These are phyloP conservation scores for Taphrina communis DNA, from an alignment of 1,139 yeast genomes.

Conservation along the genomic window DNA sequence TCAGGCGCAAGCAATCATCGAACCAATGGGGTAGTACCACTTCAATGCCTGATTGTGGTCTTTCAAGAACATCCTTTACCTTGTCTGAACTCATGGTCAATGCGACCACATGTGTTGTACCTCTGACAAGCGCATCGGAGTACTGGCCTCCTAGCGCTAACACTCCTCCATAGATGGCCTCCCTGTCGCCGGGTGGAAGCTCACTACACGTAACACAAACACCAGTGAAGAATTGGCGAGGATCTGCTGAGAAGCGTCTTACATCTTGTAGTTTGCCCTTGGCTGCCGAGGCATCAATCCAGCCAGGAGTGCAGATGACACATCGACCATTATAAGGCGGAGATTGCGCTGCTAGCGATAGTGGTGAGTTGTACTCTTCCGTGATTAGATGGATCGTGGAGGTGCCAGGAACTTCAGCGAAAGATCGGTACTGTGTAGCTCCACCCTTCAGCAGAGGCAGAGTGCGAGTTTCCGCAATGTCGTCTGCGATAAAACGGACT, in stretches of 20 bases:
- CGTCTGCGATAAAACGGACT: conserved; percentile 17
- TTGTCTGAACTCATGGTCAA: conserved; percentile 58
- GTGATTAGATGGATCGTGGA: conserved; percentile 28
- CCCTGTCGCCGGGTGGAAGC: conserved; percentile 65
- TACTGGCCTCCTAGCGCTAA: conserved; percentile 77
- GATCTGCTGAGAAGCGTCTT: conserved; percentile 63
- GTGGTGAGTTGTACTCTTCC: conserved; percentile 34
- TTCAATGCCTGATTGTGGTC: conserved; percentile 52
- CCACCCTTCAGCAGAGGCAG: conserved; percentile 4
- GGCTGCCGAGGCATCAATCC: conserved; percentile 17
- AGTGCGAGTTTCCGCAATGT: neutral
- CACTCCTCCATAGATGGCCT: conserved; percentile 69
- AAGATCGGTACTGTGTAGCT: neutral
- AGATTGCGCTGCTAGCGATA: conserved; percentile 22
- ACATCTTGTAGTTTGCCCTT: conserved; percentile 29
- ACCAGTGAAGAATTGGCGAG: conserved; percentile 66
- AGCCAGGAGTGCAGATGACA: conserved; percentile 16
- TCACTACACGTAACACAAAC: conserved; percentile 68
- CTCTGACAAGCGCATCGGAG: conserved; percentile 66
- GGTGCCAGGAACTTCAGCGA: conserved; percentile 9
- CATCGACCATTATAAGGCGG: conserved; percentile 11
- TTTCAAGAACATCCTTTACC: conserved; percentile 45
- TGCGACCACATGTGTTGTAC: conserved; percentile 80
- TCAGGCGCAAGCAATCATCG: conserved; percentile 67
- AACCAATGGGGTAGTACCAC: conserved; percentile 79